These are phyloP conservation scores for Botrytis cinerea DNA, from an alignment of 2,329 filamentous ascomycete species.

Conservation along the genomic window DNA sequence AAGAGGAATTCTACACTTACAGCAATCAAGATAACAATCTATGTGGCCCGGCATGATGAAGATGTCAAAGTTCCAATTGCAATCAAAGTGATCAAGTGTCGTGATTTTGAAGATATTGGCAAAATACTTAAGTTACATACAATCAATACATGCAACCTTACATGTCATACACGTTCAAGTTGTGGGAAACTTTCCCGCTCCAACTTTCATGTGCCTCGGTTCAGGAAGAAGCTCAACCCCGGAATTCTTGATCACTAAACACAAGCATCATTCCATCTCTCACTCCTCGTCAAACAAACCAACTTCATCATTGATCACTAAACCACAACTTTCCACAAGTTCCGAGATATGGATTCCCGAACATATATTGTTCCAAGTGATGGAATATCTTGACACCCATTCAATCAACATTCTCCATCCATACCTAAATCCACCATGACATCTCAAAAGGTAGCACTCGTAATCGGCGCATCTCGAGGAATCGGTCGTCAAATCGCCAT, in stretches of 20 bases:
- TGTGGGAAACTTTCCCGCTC: background rate
- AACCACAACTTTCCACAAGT: background rate
- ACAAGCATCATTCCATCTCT: background rate
- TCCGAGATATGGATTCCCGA: background rate
- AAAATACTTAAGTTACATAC: too few species aligned
- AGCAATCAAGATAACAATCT: conserved; percentile 67
- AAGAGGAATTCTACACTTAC: conserved; percentile 46
- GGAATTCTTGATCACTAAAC: conserved; percentile 22
- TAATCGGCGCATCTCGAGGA: conserved; percentile 76
- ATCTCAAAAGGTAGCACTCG: conserved; percentile 57
- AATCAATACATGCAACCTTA: background rate
- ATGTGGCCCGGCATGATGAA: conserved; percentile 60
- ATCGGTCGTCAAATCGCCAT: conserved; percentile 78
- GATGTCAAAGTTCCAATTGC: background rate
- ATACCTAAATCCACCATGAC: conserved; percentile 24
- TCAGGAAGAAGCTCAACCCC: background rate
- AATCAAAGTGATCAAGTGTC: background rate
- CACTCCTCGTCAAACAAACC: background rate
- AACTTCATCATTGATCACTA: conserved; percentile 18
- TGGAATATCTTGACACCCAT: background rate
- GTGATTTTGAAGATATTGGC: background rate
- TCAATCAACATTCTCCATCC: background rate
- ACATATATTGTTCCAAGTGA: conserved; percentile 1
- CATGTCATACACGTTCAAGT: background rate
- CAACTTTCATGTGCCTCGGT: conserved; percentile 13